phyloP scores from a whole-genome alignment of 106 monocot species.

The Dendrobium catenatum region DNA sequence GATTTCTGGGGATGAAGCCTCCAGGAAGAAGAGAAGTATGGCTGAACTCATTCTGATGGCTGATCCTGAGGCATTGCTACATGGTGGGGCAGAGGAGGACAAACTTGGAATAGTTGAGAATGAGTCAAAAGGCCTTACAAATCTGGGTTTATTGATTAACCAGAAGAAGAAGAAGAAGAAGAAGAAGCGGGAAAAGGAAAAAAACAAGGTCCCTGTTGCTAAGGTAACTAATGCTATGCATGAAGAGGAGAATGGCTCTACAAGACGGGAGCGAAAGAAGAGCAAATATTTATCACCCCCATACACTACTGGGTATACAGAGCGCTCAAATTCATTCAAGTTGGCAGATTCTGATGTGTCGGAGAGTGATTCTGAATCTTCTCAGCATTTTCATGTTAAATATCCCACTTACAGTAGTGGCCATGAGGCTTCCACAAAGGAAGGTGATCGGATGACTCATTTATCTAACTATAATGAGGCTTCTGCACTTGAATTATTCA shows the following conservation, averaged over 20 bases:
- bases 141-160: neutral
- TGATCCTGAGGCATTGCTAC: neutral
- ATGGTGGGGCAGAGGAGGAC: neutral
- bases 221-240: neutral
- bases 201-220: neutral
- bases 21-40: constrained; percentile 8
- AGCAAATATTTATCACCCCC: constrained; percentile 12
- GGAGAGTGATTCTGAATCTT: constrained; percentile 2
- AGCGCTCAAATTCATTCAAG: constrained; percentile 8
- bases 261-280: constrained; percentile 10
- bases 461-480: neutral
- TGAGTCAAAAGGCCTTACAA: neutral
- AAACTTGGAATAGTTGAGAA: neutral
- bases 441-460: neutral
- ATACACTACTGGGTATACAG: constrained; percentile 6
- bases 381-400: neutral
- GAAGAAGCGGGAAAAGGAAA: neutral
- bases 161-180: neutral
- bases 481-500: constrained; percentile 1
- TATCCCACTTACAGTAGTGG: neutral
- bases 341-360: neutral
- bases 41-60: constrained; percentile 7
- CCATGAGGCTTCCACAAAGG: neutral
- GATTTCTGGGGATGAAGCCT: neutral
- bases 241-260: neutral